Conservation (phyloP, 179 eudicot genomes). For the Carnegiea gigantea region DNA sequence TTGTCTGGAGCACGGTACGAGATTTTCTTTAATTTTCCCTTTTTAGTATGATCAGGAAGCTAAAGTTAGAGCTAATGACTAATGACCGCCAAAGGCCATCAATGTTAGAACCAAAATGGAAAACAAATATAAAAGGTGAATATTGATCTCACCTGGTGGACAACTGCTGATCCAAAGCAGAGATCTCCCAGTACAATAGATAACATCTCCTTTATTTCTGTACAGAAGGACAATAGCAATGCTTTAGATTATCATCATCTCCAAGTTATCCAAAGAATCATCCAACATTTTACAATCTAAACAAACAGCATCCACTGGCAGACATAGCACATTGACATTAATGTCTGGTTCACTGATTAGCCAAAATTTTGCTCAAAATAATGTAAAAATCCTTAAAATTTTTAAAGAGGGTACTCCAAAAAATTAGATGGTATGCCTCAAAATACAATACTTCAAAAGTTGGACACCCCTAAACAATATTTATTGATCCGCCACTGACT, state of each 20-base stretch:
- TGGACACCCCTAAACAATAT: not conserved
- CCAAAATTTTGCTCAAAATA: not conserved
- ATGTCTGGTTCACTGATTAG: not conserved
- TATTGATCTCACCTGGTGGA: conserved; percentile 68
- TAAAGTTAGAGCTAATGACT: not conserved
- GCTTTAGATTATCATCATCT: conserved; percentile 3
- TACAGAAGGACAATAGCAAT: conserved; percentile 22
- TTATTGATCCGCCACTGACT: too few relatives aligned
- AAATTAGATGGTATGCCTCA: not conserved
- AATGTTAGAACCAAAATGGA: not conserved
- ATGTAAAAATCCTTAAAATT: not conserved
- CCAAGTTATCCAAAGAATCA: not conserved
- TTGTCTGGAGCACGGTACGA: not conserved
- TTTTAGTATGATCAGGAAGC: not conserved
- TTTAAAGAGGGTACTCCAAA: not conserved
- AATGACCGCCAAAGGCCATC: not conserved
- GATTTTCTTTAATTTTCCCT: not conserved
- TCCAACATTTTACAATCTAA: not conserved
- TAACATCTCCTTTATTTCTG: conserved; percentile 89
- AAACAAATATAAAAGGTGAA: conserved; percentile 10
- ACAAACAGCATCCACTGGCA: not conserved
- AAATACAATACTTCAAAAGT: not conserved
- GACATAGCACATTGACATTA: not conserved
- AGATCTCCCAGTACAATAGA: conserved; percentile 75
- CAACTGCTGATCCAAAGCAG: conserved; percentile 78